Conservation (phyloP, 2,329 filamentous ascomycete genomes). For the Fusarium pseudonygamai region DNA sequence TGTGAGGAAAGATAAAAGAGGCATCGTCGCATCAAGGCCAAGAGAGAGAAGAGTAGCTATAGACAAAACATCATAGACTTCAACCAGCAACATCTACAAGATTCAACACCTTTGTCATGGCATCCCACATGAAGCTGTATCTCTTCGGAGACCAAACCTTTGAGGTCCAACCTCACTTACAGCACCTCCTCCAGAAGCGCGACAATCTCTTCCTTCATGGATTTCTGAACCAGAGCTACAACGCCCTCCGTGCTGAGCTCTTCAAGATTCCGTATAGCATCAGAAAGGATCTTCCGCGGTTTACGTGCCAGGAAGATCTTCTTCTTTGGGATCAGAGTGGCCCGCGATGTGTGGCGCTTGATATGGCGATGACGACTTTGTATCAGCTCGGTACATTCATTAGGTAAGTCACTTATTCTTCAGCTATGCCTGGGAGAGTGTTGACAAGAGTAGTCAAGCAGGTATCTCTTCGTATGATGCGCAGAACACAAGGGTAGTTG, state of each 20-base stretch:
- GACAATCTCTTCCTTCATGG: slow-evolving; percentile 37
- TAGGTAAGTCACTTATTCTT: neutral
- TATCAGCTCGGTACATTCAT: slow-evolving; percentile 35
- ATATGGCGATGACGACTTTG: slow-evolving; percentile 36
- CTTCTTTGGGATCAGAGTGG: slow-evolving; percentile 30
- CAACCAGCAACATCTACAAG: slow-evolving; percentile 21
- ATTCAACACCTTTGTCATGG: slow-evolving; percentile 35
- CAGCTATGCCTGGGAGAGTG: rapidly evolving
- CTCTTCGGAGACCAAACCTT: slow-evolving; percentile 36
- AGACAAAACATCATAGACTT: slow-evolving; percentile 13
- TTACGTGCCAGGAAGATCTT: slow-evolving; percentile 33
- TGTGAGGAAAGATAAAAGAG: slow-evolving; percentile 12
- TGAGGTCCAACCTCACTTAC: slow-evolving; percentile 27
- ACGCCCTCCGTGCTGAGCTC: slow-evolving; percentile 26
- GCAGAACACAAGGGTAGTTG: slow-evolving; percentile 23
- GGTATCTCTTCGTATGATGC: slow-evolving; percentile 29
- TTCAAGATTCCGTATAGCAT: slow-evolving; percentile 25
- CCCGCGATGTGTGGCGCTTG: slow-evolving; percentile 29
- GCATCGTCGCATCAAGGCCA: neutral
- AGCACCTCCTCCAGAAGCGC: slow-evolving; percentile 27
- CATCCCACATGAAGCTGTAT: slow-evolving; percentile 20
- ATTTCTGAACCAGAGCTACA: slow-evolving; percentile 29
- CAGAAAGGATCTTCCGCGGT: slow-evolving; percentile 27
- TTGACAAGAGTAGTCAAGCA: slow-evolving; percentile 2
- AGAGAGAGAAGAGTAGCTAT: neutral